Base-by-base conservation (phyloP, 148 eudicot species). In the Talinum fruticosum region DNA sequence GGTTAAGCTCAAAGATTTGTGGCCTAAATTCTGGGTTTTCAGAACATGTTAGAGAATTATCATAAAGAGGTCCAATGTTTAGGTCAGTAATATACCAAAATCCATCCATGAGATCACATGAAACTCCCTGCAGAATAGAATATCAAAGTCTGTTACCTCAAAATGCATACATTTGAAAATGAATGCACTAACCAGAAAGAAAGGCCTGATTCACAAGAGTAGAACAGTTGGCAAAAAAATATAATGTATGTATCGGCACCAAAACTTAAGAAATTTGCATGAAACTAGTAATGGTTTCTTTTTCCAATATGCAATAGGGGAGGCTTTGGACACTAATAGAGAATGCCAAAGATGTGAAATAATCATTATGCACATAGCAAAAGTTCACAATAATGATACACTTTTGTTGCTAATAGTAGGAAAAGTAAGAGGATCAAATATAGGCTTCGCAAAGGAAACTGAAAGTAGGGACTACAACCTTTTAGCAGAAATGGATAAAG, bases 101-200 rank as follows among this genome's bases (percentile, higher is more conserved):
- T 37, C 90, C 97, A 83, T 93, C 85, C 76, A 78, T 85, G n/a
- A 93, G 32, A 81, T 96, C 99, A 89, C 99, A 96, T 72, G 94
- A 87, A 82, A 93, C 95, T 26, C 99, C 99, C 99, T 96, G 94
- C 57, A 78, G 12, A 66, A 71, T 34, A 49, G 72, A 76, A 81
- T 49, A 32, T 74, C 37, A 77, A 37, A 77, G 72, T 73, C 10
- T 34, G 41, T 77, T 82, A 73, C 45, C 61, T 3, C 75, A 75
- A 44, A 61, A 59, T 69, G 38, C 61, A 69, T 29, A 78, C n/a
- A 62, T 59, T 70, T 70, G 70, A 71, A 71, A 78, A 13, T 15
- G 51, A 38, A 77, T 76, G 36, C 49, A 57, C 72, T 70, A 71
- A 68, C 61, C 37, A 67, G 35, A 73, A 69, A 37, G 64, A 72